Conservation (phyloP, 116 monocot genomes). For the Phalaenopsis hybrid region DNA sequence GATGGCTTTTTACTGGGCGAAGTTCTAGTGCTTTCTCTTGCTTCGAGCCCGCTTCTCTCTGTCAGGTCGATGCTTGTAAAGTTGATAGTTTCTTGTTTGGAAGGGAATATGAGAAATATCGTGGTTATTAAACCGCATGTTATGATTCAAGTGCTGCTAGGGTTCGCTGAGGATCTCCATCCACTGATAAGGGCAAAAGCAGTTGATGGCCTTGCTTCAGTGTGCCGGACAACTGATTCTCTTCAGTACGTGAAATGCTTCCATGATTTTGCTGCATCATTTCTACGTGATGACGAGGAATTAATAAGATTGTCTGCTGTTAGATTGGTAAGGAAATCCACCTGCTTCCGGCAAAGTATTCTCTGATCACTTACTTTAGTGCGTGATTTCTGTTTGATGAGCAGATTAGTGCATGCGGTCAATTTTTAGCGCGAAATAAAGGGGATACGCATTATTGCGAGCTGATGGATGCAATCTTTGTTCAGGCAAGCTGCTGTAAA, state of each 20-base stretch:
- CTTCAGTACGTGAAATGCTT: constrained; percentile 15
- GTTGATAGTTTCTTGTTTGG: constrained; percentile 18
- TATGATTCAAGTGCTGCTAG: constrained; percentile 47
- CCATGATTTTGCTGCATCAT: constrained; percentile 33
- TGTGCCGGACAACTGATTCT: constrained; percentile 24
- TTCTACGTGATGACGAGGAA: constrained; percentile 54
- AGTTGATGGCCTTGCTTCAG: constrained; percentile 29
- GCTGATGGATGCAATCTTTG: constrained; percentile 35
- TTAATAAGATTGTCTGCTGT: constrained; percentile 45
- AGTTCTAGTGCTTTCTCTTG: constrained; percentile 35
- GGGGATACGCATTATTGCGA: constrained; percentile 14
- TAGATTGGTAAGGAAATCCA: constrained; percentile 43
- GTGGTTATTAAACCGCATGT: constrained; percentile 14
- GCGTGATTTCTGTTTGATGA: neutral
- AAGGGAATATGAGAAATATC: neutral
- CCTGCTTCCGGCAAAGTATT: neutral
- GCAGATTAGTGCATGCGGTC: constrained; percentile 47
- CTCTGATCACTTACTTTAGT: neutral
- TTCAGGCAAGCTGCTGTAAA: constrained; percentile 22
- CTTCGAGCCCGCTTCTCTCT: constrained; percentile 25
- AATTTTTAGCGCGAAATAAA: constrained; percentile 22
- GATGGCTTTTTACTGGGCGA: constrained; percentile 23
- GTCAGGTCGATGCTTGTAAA: constrained; percentile 38
- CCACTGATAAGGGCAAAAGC: constrained; percentile 44
- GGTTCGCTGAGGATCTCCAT: constrained; percentile 42